Percentiles rank a stretch among this genome's conserved stretches.
These are phyloP conservation scores for Volvariella surrecta DNA, from an alignment of 1,284 basidiomycete genomes.

Conservation along the genomic window DNA sequence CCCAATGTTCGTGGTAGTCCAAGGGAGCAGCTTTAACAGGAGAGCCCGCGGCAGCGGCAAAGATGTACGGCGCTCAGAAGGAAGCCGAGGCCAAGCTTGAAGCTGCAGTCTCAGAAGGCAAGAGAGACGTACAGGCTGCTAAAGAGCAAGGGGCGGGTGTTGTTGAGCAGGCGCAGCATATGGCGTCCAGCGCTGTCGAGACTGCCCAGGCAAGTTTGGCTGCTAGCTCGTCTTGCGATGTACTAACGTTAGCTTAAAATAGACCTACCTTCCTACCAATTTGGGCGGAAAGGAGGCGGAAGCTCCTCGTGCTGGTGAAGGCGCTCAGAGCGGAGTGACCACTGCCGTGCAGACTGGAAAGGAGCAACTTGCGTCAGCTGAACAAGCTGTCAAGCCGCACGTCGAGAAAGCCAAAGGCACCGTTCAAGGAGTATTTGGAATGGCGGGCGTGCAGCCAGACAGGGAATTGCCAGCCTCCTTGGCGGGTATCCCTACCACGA, in stretches of 20 bases:
- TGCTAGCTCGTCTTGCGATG: neutral
- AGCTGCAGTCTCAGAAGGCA: conserved; percentile 46
- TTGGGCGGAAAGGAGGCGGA: conserved; percentile 14
- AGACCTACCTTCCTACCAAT: conserved; percentile 26
- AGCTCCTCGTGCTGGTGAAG: neutral
- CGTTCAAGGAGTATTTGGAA: conserved; percentile 13
- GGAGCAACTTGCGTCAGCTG: conserved; percentile 30
- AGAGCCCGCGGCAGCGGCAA: conserved; percentile 27
- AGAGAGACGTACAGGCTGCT: conserved; percentile 35
- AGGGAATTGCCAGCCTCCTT: conserved; percentile 14
- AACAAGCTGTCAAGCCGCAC: conserved; percentile 28
- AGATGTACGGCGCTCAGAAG: too few relatives aligned
- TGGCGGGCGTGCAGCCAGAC: conserved; percentile 14
- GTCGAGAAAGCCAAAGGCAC: conserved; percentile 19
- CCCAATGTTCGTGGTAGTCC: conserved; percentile 24
- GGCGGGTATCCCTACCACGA: conserved; percentile 26
- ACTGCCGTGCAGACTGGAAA: conserved; percentile 31
- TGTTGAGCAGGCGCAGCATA: conserved; percentile 42
- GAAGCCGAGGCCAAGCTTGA: conserved; percentile 35
- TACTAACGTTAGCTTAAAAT: neutral
- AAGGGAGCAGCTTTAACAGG: conserved; percentile 36
- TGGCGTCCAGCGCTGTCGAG: conserved; percentile 35
- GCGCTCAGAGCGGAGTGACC: conserved; percentile 19
- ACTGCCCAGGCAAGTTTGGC: conserved; percentile 45
- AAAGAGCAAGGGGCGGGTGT: conserved; percentile 36